Base-by-base conservation (phyloP, 1,139 yeast species). In the Kazachstania sp. region DNA sequence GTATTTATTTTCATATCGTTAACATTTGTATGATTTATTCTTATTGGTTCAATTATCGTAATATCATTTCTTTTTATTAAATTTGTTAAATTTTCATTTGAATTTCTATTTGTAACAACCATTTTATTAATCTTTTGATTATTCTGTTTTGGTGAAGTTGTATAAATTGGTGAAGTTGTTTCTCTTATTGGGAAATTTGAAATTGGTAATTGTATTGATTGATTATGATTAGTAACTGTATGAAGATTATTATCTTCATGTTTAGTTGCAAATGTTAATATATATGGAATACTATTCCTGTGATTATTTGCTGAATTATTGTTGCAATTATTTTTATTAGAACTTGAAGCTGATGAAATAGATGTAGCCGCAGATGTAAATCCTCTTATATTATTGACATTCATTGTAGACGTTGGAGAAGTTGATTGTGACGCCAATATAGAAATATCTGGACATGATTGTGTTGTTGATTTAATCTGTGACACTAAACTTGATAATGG, bases 401-500 rank as follows among this genome's bases (percentile, higher is more conserved):
- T 38, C 18, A n/a, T 30, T 7, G 15, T 11, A 26, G 31, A 11
- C 15, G 11, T 13, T 37, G 39, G 5, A n/a, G 30, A 23, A 12
- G 11, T 30, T 2, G 29, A 28, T 12, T 18, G 31, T 4, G 29
- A 28, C 2, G 20, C 19, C 18, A 38, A 28, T 30, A n/a, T 30
- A 11, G 42, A 8, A 19, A 39, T 39, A 13, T 39, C 42, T 11
- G 42, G 42, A 15, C 35, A 39, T 12, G 42, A 39, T 19, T 13
- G 26, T 3, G 42, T 29, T 13, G 42, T 8, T 30, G 35, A 20
- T 29, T 39, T 30, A 30, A 39, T 39, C 20, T 39, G 42, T 30
- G 42, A 39, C 6, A 39, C 42, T 8, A 39, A 19, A 13, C 35
- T 29, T 31, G 42, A 39, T 9, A 39, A 29, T 29, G 42, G 42